Percentiles rank a stretch among this genome's conserved stretches.
These are phyloP conservation scores for Begonia peltatifolia DNA, from an alignment of 306 rosid species.

Conservation along the genomic window DNA sequence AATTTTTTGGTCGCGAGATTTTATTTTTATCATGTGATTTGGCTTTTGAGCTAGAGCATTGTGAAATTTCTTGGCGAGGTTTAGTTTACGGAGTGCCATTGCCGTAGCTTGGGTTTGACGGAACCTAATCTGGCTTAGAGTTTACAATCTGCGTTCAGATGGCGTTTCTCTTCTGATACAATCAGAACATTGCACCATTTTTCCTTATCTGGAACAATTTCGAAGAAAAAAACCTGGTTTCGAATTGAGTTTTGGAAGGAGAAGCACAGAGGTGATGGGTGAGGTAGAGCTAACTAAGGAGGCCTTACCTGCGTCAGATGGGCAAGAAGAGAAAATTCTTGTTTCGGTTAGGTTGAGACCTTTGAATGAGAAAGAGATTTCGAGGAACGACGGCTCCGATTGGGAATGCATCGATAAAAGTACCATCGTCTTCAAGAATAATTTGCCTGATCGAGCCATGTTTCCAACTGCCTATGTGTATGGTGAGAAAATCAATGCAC, in stretches of 20 bases:
- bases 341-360: conserved; percentile 78
- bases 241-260: background rate
- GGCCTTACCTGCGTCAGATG: conserved; percentile 10
- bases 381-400: conserved; percentile 31
- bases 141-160: too few relatives aligned
- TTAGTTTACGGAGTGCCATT: too few relatives aligned
- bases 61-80: too few relatives aligned
- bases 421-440: conserved; percentile 31
- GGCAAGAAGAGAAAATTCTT: conserved; percentile 42
- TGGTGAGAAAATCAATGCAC: conserved; percentile 24
- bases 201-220: conserved; percentile 4
- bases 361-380: conserved; percentile 43
- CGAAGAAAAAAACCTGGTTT: conserved; percentile 1
- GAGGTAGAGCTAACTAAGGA: conserved; percentile 14
- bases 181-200: background rate
- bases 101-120: too few relatives aligned
- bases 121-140: too few relatives aligned
- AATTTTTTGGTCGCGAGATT: too few relatives aligned
- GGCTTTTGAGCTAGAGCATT: too few relatives aligned
- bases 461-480: conserved; percentile 32
- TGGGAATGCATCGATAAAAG: conserved; percentile 40
- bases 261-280: conserved; percentile 6
- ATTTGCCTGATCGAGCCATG: conserved; percentile 25
- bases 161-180: too few relatives aligned
- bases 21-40: too few relatives aligned